Evolutionary conservation across 805 yeast genomes (phyloP), one percentile per base, ranked within the genome.

Genomic region (Lachancea sp.): DNA sequence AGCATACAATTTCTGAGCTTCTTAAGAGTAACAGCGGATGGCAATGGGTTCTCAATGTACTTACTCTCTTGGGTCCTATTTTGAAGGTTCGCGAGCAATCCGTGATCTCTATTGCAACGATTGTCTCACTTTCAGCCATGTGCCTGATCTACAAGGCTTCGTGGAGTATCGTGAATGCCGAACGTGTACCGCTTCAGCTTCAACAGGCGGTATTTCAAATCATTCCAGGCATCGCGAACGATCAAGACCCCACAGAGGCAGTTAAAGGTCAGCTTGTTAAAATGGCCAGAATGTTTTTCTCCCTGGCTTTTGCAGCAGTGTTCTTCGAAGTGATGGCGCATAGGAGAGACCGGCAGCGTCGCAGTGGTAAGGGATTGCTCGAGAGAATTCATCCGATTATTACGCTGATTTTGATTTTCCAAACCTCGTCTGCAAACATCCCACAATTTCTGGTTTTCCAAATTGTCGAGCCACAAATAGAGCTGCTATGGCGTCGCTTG

Each of bases 121-220:
- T 78, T 5, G 75, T 78, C 42, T 59, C 77, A 6, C 55, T 81
- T 2, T 63, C 73, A 0, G 56, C 72, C 1, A 48, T 76, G 3
- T 68, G 80, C 3, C 59, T 79, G 26, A 63, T 69, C 36, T 84
- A 79, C 67, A 85, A 85, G 53, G 49, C 77, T 7, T 57, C 70
- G 18, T 79, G 77, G 62, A 77, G 74, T 20, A 54, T 67, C 37
- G 72, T 73, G 8, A 78, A 79, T 49, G 84, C 83, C 3, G 79
- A 78, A 47, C 40, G 46, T 1, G 63, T 81, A 1, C 88, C 89
- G 0, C 4, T 17, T 1, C 56, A 68, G 42, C 38, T 66, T 17
- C 49, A 58, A 10, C 47, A 46, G 0, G 30, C 64, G 3, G 70
- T 48, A 6, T 22, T 20, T 5, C 42, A 45, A 20, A 42, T 50